Conservation (phyloP, 768 basidiomycete species). For the Mycena epipterygia region DNA sequence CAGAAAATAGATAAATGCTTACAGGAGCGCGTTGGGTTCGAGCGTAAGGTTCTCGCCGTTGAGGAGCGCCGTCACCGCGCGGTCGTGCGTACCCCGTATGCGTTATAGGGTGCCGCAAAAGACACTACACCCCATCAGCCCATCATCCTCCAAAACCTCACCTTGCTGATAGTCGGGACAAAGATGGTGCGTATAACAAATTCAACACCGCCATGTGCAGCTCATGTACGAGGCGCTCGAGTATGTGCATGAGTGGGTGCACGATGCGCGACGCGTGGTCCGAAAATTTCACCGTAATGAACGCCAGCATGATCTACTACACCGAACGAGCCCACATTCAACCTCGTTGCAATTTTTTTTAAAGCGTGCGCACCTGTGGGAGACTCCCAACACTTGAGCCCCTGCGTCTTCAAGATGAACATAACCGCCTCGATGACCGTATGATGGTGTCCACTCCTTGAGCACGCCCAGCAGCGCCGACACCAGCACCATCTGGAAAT, state of each 20-base stretch:
- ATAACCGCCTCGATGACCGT: conserved; percentile 98
- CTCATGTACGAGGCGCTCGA: conserved; percentile 81
- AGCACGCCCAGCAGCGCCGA: conserved; percentile 88
- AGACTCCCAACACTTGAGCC: conserved; percentile 97
- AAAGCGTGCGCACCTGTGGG: conserved; percentile 76
- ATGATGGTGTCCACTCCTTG: conserved; percentile 90
- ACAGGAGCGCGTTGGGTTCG: conserved; percentile 81
- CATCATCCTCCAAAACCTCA: conserved; percentile 45
- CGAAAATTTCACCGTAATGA: conserved; percentile 94
- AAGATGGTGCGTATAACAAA: conserved; percentile 93
- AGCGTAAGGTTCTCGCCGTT: conserved; percentile 94
- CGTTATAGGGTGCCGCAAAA: conserved; percentile 80
- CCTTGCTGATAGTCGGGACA: conserved; percentile 97
- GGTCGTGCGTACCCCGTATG: conserved; percentile 92
- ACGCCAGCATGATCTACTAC: conserved; percentile 96
- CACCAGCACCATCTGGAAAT: conserved; percentile 97
- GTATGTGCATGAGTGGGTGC: conserved; percentile 92
- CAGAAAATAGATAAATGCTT: conserved; percentile 40
- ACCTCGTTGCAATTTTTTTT: too few species aligned
- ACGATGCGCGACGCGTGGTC: conserved; percentile 98
- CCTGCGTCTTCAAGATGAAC: conserved; percentile 99
- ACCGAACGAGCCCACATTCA: conserved; percentile 5
- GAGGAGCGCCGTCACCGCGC: conserved; percentile 87
- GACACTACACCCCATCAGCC: conserved; percentile 62
- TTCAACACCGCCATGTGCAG: conserved; percentile 91